Conservation (phyloP, 345 rosid species). For the Euphorbia tirucalli region DNA sequence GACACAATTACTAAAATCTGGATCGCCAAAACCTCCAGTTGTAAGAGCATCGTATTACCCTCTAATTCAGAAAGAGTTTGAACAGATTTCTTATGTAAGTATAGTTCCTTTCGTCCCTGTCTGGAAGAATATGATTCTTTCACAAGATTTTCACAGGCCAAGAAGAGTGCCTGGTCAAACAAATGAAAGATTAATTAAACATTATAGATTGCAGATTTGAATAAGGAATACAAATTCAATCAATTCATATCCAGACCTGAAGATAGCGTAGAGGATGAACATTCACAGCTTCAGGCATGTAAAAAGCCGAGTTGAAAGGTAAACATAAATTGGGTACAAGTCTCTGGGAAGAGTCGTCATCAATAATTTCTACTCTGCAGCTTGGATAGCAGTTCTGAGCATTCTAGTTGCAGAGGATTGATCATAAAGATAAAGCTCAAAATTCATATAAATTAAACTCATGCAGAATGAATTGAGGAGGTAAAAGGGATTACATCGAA, state of each 20-base stretch:
- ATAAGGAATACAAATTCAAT: neutral
- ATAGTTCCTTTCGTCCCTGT: constrained; percentile 42
- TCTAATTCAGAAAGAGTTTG: constrained; percentile 52
- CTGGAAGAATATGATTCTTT: constrained; percentile 37
- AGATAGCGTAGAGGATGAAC: constrained; percentile 71
- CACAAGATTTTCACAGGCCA: constrained; percentile 65
- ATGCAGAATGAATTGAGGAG: constrained; percentile 20
- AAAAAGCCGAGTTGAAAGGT: constrained; percentile 68
- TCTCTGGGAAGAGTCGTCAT: constrained; percentile 47
- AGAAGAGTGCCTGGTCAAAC: constrained; percentile 67
- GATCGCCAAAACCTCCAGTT: neutral
- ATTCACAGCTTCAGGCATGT: constrained; percentile 82
- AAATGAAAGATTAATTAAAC: constrained; percentile 11
- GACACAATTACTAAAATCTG: neutral
- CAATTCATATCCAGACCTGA: constrained; percentile 36
- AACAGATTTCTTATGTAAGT: constrained; percentile 53
- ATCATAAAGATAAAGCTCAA: constrained; percentile 11
- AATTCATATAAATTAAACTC: neutral
- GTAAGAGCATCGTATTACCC: constrained; percentile 37
- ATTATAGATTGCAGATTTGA: neutral
- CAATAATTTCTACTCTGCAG: constrained; percentile 69
- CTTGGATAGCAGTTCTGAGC: constrained; percentile 66
- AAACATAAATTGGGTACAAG: constrained; percentile 58
- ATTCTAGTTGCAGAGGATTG: constrained; percentile 56
- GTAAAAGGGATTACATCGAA: constrained; percentile 47